Conservation (phyloP, 257 asterid species). For the Nicotiana attenuata region DNA sequence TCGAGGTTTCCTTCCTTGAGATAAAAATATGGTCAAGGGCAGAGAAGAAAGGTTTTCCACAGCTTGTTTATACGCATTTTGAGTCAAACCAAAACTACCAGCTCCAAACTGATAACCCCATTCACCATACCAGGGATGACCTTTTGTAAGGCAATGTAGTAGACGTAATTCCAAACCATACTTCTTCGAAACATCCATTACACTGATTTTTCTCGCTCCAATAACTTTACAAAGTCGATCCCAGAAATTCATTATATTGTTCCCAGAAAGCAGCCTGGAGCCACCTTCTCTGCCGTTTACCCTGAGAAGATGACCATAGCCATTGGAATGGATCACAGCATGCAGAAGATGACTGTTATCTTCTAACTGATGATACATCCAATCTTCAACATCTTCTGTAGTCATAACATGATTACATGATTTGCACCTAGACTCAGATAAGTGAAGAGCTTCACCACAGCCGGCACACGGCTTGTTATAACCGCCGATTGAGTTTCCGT, state of each 20-base stretch:
- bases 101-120: slow-evolving; percentile 96
- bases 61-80: slow-evolving; percentile 52
- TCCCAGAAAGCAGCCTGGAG: slow-evolving; percentile 75
- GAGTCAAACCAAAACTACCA: slow-evolving; percentile 71
- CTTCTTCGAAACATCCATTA: slow-evolving; percentile 96
- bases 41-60: slow-evolving; percentile 51
- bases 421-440: slow-evolving; percentile 82
- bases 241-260: slow-evolving; percentile 82
- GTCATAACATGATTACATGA: slow-evolving; percentile 80
- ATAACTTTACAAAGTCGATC: slow-evolving; percentile 74
- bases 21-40: slow-evolving; percentile 55
- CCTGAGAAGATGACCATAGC: slow-evolving; percentile 91
- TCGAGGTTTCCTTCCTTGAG: slow-evolving; percentile 80
- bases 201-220: slow-evolving; percentile 89
- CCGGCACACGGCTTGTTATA: slow-evolving; percentile 67
- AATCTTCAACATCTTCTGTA: slow-evolving; percentile 82
- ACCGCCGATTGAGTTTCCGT: slow-evolving; percentile 79
- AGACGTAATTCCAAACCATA: slow-evolving; percentile 76
- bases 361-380: slow-evolving; percentile 90
- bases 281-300: slow-evolving; percentile 99
- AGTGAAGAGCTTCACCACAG: slow-evolving; percentile 65
- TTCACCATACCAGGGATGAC: slow-evolving; percentile 92
- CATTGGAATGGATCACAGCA: slow-evolving; percentile 83
- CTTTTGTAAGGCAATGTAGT: slow-evolving; percentile 73
- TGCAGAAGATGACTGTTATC: slow-evolving; percentile 82